Evolutionary conservation across 192 early-diverging fungal genomes (phyloP), one percentile per base, ranked within the genome.

Genomic region (Coemansia sp.): DNA sequence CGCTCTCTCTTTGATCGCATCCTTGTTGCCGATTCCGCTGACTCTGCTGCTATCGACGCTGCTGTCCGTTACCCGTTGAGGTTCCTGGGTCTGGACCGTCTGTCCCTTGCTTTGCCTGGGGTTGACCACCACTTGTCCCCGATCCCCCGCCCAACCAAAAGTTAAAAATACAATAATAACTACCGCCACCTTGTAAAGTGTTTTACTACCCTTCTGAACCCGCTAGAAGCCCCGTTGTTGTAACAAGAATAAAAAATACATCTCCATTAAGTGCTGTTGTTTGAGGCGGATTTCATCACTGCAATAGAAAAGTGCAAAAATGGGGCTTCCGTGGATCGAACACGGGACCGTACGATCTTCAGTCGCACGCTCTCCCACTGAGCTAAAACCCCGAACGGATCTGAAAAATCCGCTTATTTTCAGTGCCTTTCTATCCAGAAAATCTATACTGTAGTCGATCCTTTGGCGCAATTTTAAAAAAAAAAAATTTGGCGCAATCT

Each of bases 261-360:
- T n/a, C n/a, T 46, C 10, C n/a, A 46, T 62, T n/a, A 46, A n/a
- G 46, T 25, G n/a, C n/a, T n/a, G n/a, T n/a, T n/a, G n/a, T n/a
- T n/a, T n/a, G n/a, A n/a, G n/a, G n/a, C n/a, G n/a, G n/a, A n/a
- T n/a, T n/a, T n/a, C n/a, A n/a, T n/a, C n/a, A n/a, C n/a, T n/a
- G n/a, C n/a, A n/a, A n/a, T n/a, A 55, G 59, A 64, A 58, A 41
- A 34, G n/a, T 15, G 1, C 36, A 61, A 52, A 53, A 64, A 49
- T 71, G 70, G 70, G 70, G 50, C 63, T 61, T 71, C 63, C 70
- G 70, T 71, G 70, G 70, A 65, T 71, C 63, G 70, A 71, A 71
- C 70, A 71, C 70, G 70, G 63, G 57, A 66, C 70, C 70, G 60
- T 57, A 71, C 53, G 70, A 71, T 66, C 70, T 71, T 71, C 70